Base-by-base conservation (phyloP, 2,329 filamentous ascomycete genomes). In the Fusarium acutatum region DNA sequence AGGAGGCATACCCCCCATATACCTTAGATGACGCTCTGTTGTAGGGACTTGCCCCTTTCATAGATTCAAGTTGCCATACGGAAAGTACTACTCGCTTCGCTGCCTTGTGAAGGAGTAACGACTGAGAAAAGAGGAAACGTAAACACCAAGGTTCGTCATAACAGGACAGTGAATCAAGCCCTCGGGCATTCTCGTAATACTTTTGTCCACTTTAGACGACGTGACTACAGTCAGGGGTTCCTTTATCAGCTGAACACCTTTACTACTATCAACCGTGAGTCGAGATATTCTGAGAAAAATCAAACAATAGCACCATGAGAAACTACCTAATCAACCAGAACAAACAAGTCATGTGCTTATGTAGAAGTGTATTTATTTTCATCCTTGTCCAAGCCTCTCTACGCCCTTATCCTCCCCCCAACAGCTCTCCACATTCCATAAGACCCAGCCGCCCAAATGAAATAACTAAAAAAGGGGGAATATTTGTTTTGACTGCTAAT, bases 401-500 rank as follows among this genome's bases (percentile, higher is more conserved):
- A 49, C 37, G 52, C 63, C 63, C 44, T 30, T 37, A 26, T 35
- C 41, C 58, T 54, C 41, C 65, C 34, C 52, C 60, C 50, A 56
- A 60, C 53, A 63, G 64, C 64, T 26, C 64, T 65, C 56, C 49
- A 40, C 56, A 24, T n/a, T 43, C 28, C n/a, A 44, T 41, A 70
- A 61, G 58, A 74, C 44, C 66, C 52, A 58, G 52, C 72, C 65
- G 53, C 67, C 69, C 57, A 60, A 52, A 74, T 67, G 44, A 65
- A 70, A 70, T 66, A 60, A 57, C 72, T 66, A 49, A 49, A 65
- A 68, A 69, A 40, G 58, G 70, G 73, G 75, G 74, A 67, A 78
- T 77, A 77, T 77, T 72, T 72, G 64, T 64, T 69, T 69, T 66
- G 66, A 74, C 62, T 72, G 62, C 66, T 72, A 70, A 73, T 74